phyloP scores from a whole-genome alignment of 208 protist genomes.

The Trichomonas tenax region DNA sequence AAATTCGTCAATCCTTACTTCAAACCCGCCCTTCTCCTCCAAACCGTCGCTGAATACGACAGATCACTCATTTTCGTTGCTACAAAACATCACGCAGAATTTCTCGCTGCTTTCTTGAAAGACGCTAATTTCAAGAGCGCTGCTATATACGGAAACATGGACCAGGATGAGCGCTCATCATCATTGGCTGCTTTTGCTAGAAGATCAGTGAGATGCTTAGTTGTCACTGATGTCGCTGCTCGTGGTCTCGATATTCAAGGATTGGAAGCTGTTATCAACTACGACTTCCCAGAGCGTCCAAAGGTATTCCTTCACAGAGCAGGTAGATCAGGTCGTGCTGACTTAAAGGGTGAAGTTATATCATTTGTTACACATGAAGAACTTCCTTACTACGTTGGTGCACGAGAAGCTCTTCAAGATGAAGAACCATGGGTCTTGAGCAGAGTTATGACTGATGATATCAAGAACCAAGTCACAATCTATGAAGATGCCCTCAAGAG shows the following conservation, averaged over 20 bases:
- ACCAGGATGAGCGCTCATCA: conserved; percentile 37
- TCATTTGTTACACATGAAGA: conserved; percentile 20
- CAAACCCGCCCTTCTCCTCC: neutral
- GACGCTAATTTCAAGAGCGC: neutral
- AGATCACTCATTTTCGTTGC: conserved; percentile 75
- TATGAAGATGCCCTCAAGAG: neutral
- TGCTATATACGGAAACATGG: conserved; percentile 14
- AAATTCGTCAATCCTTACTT: neutral
- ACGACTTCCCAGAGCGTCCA: conserved; percentile 82
- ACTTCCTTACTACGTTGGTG: neutral
- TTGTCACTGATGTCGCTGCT: conserved; percentile 98
- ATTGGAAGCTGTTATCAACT: conserved; percentile 98
- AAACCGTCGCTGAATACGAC: neutral
- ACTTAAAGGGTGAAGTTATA: conserved; percentile 56
- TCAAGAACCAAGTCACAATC: neutral
- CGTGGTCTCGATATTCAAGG: conserved; percentile 93
- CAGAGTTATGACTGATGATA: neutral
- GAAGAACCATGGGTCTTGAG: neutral
- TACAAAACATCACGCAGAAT: conserved; percentile 85
- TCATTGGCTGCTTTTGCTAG: conserved; percentile 53
- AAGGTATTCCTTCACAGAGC: conserved; percentile 90
- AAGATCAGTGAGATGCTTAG: conserved; percentile 59
- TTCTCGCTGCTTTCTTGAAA: conserved; percentile 43
- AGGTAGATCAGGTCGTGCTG: conserved; percentile 93
- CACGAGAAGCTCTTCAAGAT: neutral